These are phyloP conservation scores for Phanerodontia chrysosporium DNA, from an alignment of 768 basidiomycete genomes.

Conservation along the genomic window DNA sequence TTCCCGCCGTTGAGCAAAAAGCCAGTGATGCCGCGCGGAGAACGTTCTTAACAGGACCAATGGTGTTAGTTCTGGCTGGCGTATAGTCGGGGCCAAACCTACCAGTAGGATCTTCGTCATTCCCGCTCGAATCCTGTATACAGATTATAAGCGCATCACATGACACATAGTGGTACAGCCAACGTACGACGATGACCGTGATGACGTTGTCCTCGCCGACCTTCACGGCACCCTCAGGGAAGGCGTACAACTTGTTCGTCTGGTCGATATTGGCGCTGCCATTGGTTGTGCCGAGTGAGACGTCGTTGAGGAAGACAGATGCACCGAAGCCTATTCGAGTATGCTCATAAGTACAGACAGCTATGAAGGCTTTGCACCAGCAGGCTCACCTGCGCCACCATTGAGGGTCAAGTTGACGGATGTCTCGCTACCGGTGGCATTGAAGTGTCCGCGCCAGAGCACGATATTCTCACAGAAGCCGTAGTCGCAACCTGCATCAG, in stretches of 20 bases:
- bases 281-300: conserved; percentile 68
- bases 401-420: conserved; percentile 75
- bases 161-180: neutral
- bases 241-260: conserved; percentile 60
- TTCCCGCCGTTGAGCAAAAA: conserved; percentile 62
- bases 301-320: conserved; percentile 74
- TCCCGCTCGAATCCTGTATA: conserved; percentile 71
- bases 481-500: neutral
- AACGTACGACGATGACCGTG: conserved; percentile 64
- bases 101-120: conserved; percentile 57
- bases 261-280: conserved; percentile 54
- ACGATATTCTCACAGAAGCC: conserved; percentile 77
- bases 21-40: conserved; percentile 75
- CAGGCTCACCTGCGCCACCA: conserved; percentile 61
- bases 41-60: conserved; percentile 39
- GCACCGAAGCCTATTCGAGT: conserved; percentile 63
- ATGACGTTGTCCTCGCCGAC: conserved; percentile 65
- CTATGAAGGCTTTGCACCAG: neutral
- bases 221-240: conserved; percentile 52
- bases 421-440: conserved; percentile 51
- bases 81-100: conserved; percentile 15
- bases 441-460: conserved; percentile 81
- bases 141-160: neutral
- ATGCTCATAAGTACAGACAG: neutral
- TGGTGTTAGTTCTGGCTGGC: no score